Evolutionary conservation across 148 eudicot genomes (phyloP), one percentile per base, ranked within the genome.

Genomic region (Rhododendron ovatum): DNA sequence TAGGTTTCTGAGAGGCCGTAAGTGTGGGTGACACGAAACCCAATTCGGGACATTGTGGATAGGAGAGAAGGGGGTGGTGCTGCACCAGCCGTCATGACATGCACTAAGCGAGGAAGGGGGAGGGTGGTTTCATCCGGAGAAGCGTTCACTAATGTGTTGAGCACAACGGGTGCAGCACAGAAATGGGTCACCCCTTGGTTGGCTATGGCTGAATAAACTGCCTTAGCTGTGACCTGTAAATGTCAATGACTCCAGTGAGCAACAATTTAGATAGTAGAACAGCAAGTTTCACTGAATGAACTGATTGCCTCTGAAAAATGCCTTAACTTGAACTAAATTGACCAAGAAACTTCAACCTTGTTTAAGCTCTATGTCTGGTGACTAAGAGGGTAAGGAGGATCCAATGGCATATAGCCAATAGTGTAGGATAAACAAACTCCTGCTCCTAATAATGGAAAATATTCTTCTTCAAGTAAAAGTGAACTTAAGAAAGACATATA

Each of bases 111-210:
- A 24, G 98, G 97, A 13, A 95, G 92, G 50, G 98, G 98, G 67
- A 93, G 93, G 84, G 91, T 85, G 33, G 91, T 85, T 55, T 96
- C 98, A 13, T 89, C 89, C 82, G 91, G 90, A n/a, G 94, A 90
- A 12, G 98, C 98, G 74, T 96, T 92, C 63, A 92, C 93, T 4
- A 96, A 87, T 79, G 95, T 88, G 89, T 96, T 96, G 87, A 96
- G 99, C 63, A 96, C 99, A 26, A 96, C 95, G 7, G 99, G 99
- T 81, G 99, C 99, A 12, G 98, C 99, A 84, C 99, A 95, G 86
- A 96, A 96, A 89, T 95, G 96, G 43, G 99, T 94, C 81, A 94
- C 99, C 24, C 94, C 93, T 28, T 93, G 84, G 14, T 93, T 86
- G 57, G 95, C 95, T 86, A 96, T 95, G 57, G 98, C 95, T 76